Base-by-base conservation (phyloP, 495 filamentous ascomycete genomes). In the Aspergillus taichungensis region DNA sequence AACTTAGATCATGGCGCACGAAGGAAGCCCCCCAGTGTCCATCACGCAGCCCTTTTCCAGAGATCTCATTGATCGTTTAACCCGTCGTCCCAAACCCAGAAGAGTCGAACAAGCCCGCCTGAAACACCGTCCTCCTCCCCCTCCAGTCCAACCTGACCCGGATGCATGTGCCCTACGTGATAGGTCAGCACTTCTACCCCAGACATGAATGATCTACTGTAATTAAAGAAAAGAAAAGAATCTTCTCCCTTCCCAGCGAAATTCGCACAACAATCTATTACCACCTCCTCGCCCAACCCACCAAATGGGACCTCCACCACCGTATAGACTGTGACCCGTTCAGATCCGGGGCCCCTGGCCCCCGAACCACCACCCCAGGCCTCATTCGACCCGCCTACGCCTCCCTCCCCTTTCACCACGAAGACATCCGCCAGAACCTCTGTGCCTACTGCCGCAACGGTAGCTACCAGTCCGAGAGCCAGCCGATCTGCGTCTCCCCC, bases 201-300 rank as follows among this genome's bases (percentile, higher is more conserved):
- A 30, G 18, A 34, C 18, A 18, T n/a, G n/a, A n/a, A n/a, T n/a
- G n/a, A n/a, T n/a, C n/a, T n/a, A n/a, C n/a, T n/a, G n/a, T n/a
- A n/a, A n/a, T n/a, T n/a, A n/a, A n/a, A n/a, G n/a, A n/a, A n/a
- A n/a, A n/a, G n/a, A 27, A 1, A 33, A 55, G 53, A 34, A 51
- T 63, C 51, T 50, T 52, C 46, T 27, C 42, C 14, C 56, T 64
- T 6, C 54, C 54, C 7, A 27, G 39, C 1, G 62, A 64, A 34
- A 31, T 66, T 9, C 49, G 54, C 27, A 55, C 49, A 30, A 39
- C 34, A 4, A 53, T 64, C 7, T 60, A 63, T 40, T 40, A 43
- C 1, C 30, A 44, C 3, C 44, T 67, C 27, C 56, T 67, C 9
- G 52, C 57, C 10, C 49, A 52, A n/a, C 53, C 55, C 8, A 49